These are phyloP conservation scores for Noccaea caerulescens DNA, from an alignment of 345 rosid species.

Conservation along the genomic window DNA sequence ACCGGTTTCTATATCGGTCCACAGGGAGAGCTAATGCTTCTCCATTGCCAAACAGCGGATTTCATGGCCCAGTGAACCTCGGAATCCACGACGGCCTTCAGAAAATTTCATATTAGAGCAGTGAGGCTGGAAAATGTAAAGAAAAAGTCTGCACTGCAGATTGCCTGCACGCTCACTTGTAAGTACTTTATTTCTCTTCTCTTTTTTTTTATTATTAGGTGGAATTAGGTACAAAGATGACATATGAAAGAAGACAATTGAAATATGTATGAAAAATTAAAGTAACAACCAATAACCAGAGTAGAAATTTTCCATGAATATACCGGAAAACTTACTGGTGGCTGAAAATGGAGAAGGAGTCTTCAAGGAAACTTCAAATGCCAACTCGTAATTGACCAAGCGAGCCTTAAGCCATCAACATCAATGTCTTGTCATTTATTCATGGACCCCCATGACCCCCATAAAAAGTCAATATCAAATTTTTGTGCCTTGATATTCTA, in stretches of 20 bases:
- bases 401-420: constrained; percentile 11
- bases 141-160: no score
- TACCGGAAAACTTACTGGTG: constrained; percentile 22
- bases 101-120: not conserved
- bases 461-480: not conserved
- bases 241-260: constrained; percentile 6
- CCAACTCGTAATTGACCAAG: constrained; percentile 2
- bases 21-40: not conserved
- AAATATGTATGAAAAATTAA: not conserved
- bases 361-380: constrained; percentile 28
- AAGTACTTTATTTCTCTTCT: constrained; percentile 8
- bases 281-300: not conserved
- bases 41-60: constrained; percentile 14
- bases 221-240: not conserved
- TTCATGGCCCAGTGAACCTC: not conserved
- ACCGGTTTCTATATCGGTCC: not conserved
- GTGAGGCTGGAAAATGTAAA: not conserved
- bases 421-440: constrained; percentile 5
- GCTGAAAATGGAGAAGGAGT: constrained; percentile 4
- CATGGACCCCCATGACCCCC: not conserved
- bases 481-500: not conserved
- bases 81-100: not conserved
- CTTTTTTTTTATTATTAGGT: not conserved
- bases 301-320: constrained; percentile 5
- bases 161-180: constrained; percentile 1